These are phyloP conservation scores for Termitomyces sp. DNA, from an alignment of 768 basidiomycete genomes.

Conservation along the genomic window DNA sequence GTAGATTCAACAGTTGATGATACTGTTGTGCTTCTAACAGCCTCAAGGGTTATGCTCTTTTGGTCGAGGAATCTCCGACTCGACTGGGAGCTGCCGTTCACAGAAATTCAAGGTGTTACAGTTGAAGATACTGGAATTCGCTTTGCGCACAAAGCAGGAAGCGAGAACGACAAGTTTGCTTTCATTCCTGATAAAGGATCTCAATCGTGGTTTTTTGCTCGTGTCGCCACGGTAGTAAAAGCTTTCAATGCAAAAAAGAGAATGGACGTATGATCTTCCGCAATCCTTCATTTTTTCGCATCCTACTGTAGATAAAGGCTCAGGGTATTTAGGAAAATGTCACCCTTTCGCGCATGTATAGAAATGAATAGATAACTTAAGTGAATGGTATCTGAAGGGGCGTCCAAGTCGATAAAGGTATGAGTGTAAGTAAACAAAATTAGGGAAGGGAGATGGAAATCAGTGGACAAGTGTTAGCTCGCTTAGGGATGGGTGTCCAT, in stretches of 20 bases:
- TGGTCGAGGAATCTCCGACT: constrained; percentile 80
- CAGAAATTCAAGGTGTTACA: constrained; percentile 80
- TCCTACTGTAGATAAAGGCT: not conserved
- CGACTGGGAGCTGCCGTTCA: constrained; percentile 89
- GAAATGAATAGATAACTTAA: constrained; percentile 8
- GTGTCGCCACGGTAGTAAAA: constrained; percentile 73
- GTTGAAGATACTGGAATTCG: constrained; percentile 90
- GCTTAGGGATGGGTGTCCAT: not conserved
- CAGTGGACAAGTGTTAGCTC: not conserved
- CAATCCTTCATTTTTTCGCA: not conserved
- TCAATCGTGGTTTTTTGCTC: constrained; percentile 77
- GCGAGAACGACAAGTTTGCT: constrained; percentile 71
- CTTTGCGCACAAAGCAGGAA: constrained; percentile 75
- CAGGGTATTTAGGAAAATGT: not conserved
- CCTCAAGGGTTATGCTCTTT: constrained; percentile 74
- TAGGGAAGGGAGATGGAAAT: not conserved
- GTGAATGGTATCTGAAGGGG: not conserved
- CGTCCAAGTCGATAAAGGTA: not conserved
- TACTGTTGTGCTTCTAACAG: constrained; percentile 76
- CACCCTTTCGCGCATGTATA: constrained; percentile 3
- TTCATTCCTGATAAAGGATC: constrained; percentile 70
- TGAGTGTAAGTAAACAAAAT: constrained; percentile 1
- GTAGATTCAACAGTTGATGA: constrained; percentile 75
- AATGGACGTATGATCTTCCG: constrained; percentile 47
- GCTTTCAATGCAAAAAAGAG: constrained; percentile 67